A percentile compares a stretch with the other conserved stretches of the same genome.
Conservation (phyloP, 495 filamentous ascomycete genomes). For the Neurospora pannonica region DNA sequence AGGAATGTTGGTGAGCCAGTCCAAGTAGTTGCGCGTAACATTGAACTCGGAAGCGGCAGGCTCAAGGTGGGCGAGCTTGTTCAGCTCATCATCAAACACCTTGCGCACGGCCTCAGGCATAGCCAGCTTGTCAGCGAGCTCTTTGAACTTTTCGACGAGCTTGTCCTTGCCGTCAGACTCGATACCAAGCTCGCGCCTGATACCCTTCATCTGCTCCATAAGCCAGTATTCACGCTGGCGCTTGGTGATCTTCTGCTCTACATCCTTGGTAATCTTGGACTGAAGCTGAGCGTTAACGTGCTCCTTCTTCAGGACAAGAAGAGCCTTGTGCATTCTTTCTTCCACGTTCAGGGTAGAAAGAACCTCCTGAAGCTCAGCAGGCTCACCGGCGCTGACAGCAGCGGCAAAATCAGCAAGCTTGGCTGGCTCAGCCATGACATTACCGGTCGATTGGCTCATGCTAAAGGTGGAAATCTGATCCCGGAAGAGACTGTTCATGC, state of each 20-base stretch:
- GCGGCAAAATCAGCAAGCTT: conserved; percentile 96
- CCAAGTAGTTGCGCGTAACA: conserved; percentile 97
- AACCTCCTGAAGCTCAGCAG: conserved; percentile 90
- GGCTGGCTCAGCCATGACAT: conserved; percentile 86
- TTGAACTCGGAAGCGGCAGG: conserved; percentile 96
- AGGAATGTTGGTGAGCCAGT: conserved; percentile 96
- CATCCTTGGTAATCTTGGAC: conserved; percentile 95
- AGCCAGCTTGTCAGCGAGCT: conserved; percentile 85
- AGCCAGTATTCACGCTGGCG: conserved; percentile 97
- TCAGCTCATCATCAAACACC: conserved; percentile 96
- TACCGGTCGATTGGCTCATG: conserved; percentile 86
- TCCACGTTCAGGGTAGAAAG: conserved; percentile 81
- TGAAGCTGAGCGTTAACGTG: conserved; percentile 95
- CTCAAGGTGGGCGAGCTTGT: conserved; percentile 90
- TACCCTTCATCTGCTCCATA: conserved; percentile 99
- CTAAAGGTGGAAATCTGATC: conserved; percentile 97
- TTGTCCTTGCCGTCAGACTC: conserved; percentile 98
- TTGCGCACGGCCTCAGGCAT: conserved; percentile 97
- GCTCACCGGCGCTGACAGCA: conserved; percentile 83
- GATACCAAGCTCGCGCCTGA: conserved; percentile 86
- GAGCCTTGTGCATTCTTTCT: conserved; percentile 77
- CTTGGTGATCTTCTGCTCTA: conserved; percentile 96
- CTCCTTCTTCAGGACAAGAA: conserved; percentile 93
- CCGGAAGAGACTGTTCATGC: conserved; percentile 86
- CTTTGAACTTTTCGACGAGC: conserved; percentile 91